These are phyloP conservation scores for Batkoa obscura DNA, from an alignment of 371 early-diverging fungal genomes.

Conservation along the genomic window DNA sequence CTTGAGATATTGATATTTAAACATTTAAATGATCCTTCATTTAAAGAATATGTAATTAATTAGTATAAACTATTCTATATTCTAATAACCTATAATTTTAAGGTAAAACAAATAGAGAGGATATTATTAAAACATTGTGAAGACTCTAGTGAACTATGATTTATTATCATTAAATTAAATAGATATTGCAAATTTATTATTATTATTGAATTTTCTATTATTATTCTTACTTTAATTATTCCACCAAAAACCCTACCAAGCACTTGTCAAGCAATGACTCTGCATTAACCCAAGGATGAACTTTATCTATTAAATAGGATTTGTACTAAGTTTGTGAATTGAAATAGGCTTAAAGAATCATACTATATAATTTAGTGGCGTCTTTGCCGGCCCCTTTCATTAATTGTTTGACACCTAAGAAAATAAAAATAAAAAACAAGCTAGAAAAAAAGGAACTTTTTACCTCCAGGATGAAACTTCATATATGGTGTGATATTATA, in stretches of 20 bases:
- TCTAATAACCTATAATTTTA: too few relatives aligned
- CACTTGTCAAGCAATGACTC: constrained; percentile 70
- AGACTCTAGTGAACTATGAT: too few relatives aligned
- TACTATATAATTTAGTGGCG: constrained; percentile 77
- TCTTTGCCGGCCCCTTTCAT: constrained; percentile 91
- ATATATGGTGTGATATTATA: constrained; percentile 90
- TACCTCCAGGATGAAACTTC: constrained; percentile 92
- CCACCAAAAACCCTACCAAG: constrained; percentile 49
- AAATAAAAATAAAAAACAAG: background rate
- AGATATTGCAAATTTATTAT: too few relatives aligned
- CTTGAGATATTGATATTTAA: too few relatives aligned
- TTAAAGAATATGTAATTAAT: too few relatives aligned
- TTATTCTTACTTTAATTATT: too few relatives aligned
- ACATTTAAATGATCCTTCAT: too few relatives aligned
- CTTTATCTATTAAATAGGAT: constrained; percentile 27
- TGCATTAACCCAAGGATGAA: constrained; percentile 88
- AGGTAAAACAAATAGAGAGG: too few relatives aligned
- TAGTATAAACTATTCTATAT: too few relatives aligned
- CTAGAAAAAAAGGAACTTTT: background rate
- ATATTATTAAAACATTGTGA: too few relatives aligned
- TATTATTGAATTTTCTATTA: too few relatives aligned
- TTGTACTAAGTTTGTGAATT: background rate
- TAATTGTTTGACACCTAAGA: constrained; percentile 42
- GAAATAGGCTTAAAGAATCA: constrained; percentile 10
- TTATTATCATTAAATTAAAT: too few relatives aligned